A percentile compares a stretch with the other conserved stretches of the same genome.
phyloP scores from a whole-genome alignment of 2,329 filamentous ascomycete genomes.

The Scedosporium aurantiacum region DNA sequence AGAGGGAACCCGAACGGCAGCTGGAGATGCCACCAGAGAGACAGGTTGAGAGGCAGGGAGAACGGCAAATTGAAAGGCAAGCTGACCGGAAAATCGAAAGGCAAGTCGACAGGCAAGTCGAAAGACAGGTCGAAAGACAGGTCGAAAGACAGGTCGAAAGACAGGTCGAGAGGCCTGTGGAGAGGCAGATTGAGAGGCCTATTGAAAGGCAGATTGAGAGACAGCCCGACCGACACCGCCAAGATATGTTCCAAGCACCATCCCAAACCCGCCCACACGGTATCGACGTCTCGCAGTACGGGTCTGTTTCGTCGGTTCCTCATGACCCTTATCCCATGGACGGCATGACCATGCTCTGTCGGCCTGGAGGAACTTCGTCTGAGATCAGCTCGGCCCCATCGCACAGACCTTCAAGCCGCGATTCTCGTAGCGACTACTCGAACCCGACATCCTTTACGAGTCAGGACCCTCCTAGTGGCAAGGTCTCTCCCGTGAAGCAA shows the following conservation, averaged over 20 bases:
- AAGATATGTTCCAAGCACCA: constrained; percentile 8
- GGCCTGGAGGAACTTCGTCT: constrained; percentile 51
- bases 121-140: background rate
- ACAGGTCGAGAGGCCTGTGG: background rate
- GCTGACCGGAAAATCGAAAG: background rate
- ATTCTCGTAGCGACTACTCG: constrained; percentile 84
- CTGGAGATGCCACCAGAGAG: background rate
- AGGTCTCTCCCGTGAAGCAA: constrained; percentile 63
- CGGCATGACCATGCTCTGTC: constrained; percentile 95
- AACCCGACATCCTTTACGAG: constrained; percentile 83
- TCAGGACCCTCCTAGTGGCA: constrained; percentile 65
- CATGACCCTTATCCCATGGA: constrained; percentile 92
- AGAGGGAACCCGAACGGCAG: background rate
- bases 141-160: background rate
- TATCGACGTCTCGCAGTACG: constrained; percentile 40
- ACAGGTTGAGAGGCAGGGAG: background rate
- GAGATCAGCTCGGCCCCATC: constrained; percentile 43
- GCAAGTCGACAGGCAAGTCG: background rate
- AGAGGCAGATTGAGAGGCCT: background rate
- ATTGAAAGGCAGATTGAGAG: background rate
- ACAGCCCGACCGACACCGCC: constrained; percentile 10
- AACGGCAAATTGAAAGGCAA: background rate
- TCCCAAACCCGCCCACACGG: constrained; percentile 3
- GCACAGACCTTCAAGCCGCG: constrained; percentile 68
- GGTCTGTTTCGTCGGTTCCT: constrained; percentile 58